Percentiles rank a stretch among this genome's conserved stretches.
These are phyloP conservation scores for Rhizoclosmatium sp. DNA, from an alignment of 192 early-diverging fungal species.

Conservation along the genomic window DNA sequence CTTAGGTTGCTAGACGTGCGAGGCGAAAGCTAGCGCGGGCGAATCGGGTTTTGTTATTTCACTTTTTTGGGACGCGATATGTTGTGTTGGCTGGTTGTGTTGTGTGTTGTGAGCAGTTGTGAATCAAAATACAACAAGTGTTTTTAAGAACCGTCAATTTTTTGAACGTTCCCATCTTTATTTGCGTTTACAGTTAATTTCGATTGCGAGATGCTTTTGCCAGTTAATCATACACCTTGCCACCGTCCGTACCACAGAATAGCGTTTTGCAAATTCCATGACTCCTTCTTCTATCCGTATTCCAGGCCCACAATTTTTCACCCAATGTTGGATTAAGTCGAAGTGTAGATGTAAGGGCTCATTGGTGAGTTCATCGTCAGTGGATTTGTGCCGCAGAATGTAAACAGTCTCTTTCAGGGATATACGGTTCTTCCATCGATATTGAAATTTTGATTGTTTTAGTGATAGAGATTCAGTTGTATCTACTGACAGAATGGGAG, in stretches of 20 bases:
- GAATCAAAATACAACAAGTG: no score
- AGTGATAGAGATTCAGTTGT: background rate
- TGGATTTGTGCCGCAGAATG: background rate
- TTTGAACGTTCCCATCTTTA: no score
- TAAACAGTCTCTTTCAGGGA: background rate
- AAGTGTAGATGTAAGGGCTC: background rate
- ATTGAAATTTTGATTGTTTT: background rate
- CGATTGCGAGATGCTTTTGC: background rate
- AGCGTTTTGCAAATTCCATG: slow-evolving; percentile 17
- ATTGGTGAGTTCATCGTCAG: background rate
- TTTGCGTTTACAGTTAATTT: no score
- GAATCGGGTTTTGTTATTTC: no score
- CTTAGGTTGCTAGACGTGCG: no score
- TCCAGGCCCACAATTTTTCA: background rate
- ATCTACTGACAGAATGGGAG: background rate
- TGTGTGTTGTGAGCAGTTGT: no score
- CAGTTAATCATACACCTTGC: background rate
- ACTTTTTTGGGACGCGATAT: no score
- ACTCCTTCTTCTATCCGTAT: background rate
- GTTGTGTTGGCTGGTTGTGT: no score
- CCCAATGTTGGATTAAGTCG: background rate
- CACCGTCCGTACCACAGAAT: background rate
- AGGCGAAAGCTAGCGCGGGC: no score
- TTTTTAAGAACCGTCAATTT: no score
- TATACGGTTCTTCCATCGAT: background rate